These are phyloP conservation scores for Tilletiopsis washingtonensis DNA, from an alignment of 1,284 basidiomycete genomes.

Conservation along the genomic window DNA sequence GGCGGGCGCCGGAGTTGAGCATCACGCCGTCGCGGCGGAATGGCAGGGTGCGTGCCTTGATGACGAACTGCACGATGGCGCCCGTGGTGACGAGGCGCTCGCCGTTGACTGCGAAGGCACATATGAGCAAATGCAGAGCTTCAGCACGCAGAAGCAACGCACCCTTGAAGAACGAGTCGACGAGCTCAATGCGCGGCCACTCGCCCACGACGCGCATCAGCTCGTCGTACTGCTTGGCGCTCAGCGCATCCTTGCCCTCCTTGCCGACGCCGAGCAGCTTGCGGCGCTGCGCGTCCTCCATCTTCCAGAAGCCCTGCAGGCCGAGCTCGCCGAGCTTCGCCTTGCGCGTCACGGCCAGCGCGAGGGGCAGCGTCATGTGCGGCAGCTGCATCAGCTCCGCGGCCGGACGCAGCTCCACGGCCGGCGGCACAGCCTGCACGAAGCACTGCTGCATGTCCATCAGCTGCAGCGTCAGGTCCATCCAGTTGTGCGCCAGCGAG, in stretches of 20 bases:
- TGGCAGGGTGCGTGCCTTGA: conserved; percentile 68
- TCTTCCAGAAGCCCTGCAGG: conserved; percentile 42
- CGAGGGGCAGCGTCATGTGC: conserved; percentile 22
- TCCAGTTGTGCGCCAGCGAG: conserved; percentile 79
- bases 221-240: conserved; percentile 52
- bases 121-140: neutral
- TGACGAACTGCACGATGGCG: conserved; percentile 76
- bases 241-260: conserved; percentile 15
- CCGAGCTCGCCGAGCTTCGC: conserved; percentile 23
- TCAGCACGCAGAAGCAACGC: conserved; percentile 6
- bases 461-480: conserved; percentile 67
- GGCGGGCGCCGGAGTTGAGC: conserved; percentile 23
- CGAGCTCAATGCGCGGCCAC: conserved; percentile 74
- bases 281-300: conserved; percentile 50
- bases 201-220: conserved; percentile 62
- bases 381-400: conserved; percentile 42
- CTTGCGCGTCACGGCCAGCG: conserved; percentile 14
- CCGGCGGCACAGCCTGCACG: conserved; percentile 64
- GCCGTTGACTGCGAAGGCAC: conserved; percentile 63
- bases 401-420: conserved; percentile 8
- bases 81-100: conserved; percentile 81
- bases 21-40: conserved; percentile 48
- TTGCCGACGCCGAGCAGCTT: conserved; percentile 30
- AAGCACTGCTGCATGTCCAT: conserved; percentile 79
- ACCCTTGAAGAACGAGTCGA: conserved; percentile 83